phyloP scores from a whole-genome alignment of 768 basidiomycete genomes.

The Trametes cingulata region DNA sequence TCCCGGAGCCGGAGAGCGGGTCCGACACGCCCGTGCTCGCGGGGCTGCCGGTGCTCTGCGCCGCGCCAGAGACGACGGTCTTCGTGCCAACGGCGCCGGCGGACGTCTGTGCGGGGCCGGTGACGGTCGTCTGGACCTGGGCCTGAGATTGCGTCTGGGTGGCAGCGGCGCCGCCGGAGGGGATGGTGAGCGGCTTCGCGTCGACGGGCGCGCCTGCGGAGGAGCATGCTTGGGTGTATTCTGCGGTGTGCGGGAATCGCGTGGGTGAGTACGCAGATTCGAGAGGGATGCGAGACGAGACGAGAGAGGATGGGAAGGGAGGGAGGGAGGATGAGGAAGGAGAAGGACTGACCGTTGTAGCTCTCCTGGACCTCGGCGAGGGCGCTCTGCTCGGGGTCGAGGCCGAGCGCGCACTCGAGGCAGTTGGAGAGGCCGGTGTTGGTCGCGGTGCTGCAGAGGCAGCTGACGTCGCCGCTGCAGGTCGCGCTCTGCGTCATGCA shows the following conservation, averaged over 20 bases:
- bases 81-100: background rate
- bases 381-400: conserved; percentile 3
- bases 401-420: conserved; percentile 18
- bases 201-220: background rate
- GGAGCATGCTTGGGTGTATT: background rate
- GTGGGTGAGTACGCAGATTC: too few species aligned
- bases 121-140: too few species aligned
- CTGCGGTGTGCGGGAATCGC: too few species aligned
- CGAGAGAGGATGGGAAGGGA: background rate
- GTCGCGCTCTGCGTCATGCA: background rate
- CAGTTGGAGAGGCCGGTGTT: conserved; percentile 11
- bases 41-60: background rate
- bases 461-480: conserved; percentile 11
- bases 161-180: background rate
- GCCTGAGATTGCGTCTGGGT: too few species aligned
- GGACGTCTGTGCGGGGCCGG: background rate
- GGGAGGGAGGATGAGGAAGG: background rate
- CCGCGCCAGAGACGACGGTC: background rate
- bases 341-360: conserved; percentile 12
- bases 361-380: conserved; percentile 7
- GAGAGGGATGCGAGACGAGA: background rate
- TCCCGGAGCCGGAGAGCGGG: background rate
- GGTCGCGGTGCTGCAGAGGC: conserved; percentile 17
- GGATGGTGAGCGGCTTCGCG: conserved; percentile 4
- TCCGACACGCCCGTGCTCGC: background rate